These are phyloP conservation scores for Cercospora citrullina DNA, from an alignment of 2,329 filamentous ascomycete genomes.

Conservation along the genomic window DNA sequence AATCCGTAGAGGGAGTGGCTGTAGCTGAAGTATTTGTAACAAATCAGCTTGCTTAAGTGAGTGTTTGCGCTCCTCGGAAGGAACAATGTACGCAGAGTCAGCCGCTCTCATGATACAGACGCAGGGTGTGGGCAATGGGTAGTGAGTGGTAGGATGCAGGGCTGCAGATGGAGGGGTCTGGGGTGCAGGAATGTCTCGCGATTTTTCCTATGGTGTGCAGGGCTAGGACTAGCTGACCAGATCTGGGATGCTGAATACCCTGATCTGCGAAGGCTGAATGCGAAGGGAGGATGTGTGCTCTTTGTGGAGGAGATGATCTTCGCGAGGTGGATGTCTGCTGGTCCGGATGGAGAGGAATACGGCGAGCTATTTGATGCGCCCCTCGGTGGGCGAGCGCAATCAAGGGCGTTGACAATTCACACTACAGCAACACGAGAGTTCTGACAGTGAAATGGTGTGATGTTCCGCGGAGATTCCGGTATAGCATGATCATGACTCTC, in stretches of 20 bases:
- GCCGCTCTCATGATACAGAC: neutral
- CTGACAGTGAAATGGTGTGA: neutral
- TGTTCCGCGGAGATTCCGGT: neutral
- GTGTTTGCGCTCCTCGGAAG: neutral
- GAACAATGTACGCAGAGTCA: neutral
- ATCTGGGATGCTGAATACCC: neutral
- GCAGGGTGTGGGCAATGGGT: neutral
- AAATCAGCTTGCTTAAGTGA: neutral
- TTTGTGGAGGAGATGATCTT: neutral
- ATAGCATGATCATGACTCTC: neutral
- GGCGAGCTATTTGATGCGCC: neutral
- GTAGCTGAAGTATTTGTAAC: neutral
- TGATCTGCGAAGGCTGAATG: neutral
- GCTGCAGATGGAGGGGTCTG: neutral
- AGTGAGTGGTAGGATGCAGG: conserved; percentile 5
- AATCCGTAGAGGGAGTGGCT: neutral
- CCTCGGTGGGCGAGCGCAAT: neutral
- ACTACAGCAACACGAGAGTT: neutral
- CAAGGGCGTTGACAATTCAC: neutral
- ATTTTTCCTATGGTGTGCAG: neutral
- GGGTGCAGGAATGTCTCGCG: neutral
- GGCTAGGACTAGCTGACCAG: neutral
- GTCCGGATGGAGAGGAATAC: neutral
- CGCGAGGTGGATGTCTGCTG: neutral
- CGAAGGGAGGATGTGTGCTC: neutral